Conservation (phyloP, 2,329 filamentous ascomycete species). For the Scytalidium lignicola region DNA sequence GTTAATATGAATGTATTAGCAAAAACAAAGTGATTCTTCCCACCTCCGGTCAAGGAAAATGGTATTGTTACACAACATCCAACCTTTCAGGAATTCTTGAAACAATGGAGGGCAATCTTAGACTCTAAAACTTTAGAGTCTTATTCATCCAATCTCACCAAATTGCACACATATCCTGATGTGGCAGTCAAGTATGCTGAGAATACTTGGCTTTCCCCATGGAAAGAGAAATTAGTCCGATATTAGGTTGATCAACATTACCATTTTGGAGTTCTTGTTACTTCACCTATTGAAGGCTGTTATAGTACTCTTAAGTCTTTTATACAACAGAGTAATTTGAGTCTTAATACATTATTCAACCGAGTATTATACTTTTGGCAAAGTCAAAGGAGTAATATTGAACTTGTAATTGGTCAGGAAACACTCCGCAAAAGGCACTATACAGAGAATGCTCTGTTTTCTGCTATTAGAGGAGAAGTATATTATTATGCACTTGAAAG, state of each 20-base stretch:
- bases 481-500: neutral
- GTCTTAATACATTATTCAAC: no score
- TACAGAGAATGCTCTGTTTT: neutral
- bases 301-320: neutral
- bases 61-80: neutral
- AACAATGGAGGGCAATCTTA: neutral
- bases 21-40: neutral
- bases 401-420: neutral
- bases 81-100: neutral
- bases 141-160: neutral
- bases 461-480: neutral
- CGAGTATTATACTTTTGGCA: neutral
- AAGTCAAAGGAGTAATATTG: neutral
- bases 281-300: neutral
- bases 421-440: neutral
- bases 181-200: neutral
- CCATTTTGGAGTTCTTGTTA: slow-evolving; percentile 1
- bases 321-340: no score
- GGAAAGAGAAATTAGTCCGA: neutral
- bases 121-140: neutral
- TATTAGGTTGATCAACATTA: neutral
- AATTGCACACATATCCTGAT: neutral
- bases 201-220: neutral
- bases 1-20: slow-evolving; percentile 2
- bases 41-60: neutral